Percentiles rank a stretch among this genome's conserved stretches.
These are phyloP conservation scores for Fusarium sp. DNA, from an alignment of 2,329 filamentous ascomycete genomes.

Conservation along the genomic window DNA sequence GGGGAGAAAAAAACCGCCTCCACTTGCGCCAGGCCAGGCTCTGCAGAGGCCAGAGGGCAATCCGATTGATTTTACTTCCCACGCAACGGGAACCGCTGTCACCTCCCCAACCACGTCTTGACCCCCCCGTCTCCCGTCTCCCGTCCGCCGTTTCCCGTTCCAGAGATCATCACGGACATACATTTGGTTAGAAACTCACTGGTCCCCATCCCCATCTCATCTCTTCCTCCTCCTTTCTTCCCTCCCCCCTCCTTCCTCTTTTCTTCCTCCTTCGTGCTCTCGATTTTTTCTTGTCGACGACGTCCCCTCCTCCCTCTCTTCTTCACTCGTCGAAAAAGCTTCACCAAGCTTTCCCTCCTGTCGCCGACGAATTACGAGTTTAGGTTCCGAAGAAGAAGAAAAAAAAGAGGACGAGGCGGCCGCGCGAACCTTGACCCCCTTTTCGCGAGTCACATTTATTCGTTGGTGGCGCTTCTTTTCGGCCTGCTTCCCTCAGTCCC, in stretches of 20 bases:
- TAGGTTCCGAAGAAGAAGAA: slow-evolving; percentile 1
- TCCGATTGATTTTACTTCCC: slow-evolving; percentile 24
- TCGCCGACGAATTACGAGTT: slow-evolving; percentile 34
- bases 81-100: slow-evolving; percentile 43
- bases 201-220: slow-evolving; percentile 30
- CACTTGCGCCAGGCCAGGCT: slow-evolving; percentile 21
- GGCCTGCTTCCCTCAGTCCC: slow-evolving; percentile 7
- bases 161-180: slow-evolving; percentile 43
- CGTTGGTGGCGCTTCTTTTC: slow-evolving; percentile 10
- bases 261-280: slow-evolving; percentile 22
- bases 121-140: slow-evolving; percentile 40
- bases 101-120: slow-evolving; percentile 42
- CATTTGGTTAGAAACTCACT: slow-evolving; percentile 24
- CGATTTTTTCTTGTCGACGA: slow-evolving; percentile 26
- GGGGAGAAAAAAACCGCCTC: slow-evolving; percentile 39
- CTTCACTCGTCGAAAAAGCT: slow-evolving; percentile 23
- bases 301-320: slow-evolving; percentile 10
- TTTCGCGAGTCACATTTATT: slow-evolving; percentile 19
- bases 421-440: slow-evolving; percentile 9
- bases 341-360: slow-evolving; percentile 15
- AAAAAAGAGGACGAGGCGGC: slow-evolving; percentile 29
- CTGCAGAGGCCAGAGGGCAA: slow-evolving; percentile 1
- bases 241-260: slow-evolving; percentile 26
- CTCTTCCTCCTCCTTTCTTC: slow-evolving; percentile 30
- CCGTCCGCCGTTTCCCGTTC: slow-evolving; percentile 44